Conservation (phyloP, 768 basidiomycete genomes). For the Pisolithus microcarpus region DNA sequence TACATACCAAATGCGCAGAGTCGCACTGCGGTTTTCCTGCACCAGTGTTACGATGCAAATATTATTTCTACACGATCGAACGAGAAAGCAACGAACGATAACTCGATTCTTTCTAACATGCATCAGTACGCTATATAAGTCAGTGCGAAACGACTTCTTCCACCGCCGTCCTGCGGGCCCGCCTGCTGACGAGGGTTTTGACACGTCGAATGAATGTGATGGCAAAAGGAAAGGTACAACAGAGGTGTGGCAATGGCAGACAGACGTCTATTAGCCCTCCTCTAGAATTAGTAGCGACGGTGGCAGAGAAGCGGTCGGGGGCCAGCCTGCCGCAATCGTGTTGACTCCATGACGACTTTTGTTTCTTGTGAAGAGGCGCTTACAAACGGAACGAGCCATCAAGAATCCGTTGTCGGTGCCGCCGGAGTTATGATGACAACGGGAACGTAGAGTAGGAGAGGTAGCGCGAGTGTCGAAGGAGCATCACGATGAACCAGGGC, state of each 20-base stretch:
- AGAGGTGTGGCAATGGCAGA: background rate
- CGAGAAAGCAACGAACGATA: background rate
- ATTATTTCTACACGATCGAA: background rate
- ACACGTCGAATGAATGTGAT: background rate
- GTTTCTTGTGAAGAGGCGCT: background rate
- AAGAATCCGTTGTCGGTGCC: background rate
- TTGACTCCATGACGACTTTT: background rate
- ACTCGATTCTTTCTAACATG: background rate
- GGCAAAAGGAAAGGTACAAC: background rate
- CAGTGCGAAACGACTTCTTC: background rate
- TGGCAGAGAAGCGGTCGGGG: background rate
- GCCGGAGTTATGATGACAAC: no score
- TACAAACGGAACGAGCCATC: background rate
- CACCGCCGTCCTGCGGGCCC: background rate
- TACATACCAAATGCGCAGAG: no score
- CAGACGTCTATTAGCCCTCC: background rate
- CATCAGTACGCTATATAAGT: background rate
- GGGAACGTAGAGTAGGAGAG: background rate
- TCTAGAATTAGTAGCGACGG: background rate
- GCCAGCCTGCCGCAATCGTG: background rate
- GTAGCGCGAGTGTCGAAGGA: background rate
- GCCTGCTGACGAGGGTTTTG: background rate
- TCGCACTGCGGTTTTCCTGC: no score
- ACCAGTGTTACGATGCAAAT: background rate
- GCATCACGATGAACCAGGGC: background rate